Evolutionary conservation across 1,284 basidiomycete genomes (phyloP).

Genomic region (Puccinia horiana): DNA sequence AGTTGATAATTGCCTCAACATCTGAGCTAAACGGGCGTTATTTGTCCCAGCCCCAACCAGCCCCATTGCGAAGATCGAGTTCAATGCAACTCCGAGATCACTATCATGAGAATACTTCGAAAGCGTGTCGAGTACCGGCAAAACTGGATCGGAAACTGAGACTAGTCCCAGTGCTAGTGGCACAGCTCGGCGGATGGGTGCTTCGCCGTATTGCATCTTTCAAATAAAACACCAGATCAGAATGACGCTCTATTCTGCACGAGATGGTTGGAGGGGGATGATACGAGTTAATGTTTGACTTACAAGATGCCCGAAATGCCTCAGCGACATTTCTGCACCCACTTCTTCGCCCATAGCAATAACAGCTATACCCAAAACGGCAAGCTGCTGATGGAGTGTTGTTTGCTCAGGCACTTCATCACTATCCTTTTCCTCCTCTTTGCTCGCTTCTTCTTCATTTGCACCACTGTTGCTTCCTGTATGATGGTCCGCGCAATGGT

Average conservation of each 20-base stretch:
- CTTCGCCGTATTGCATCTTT: conserved; percentile 94
- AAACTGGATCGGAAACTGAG: conserved; percentile 90
- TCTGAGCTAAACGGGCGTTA: conserved; percentile 94
- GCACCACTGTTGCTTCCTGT: conserved; percentile 46
- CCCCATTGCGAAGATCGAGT: conserved; percentile 98
- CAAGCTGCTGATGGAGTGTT: conserved; percentile 88
- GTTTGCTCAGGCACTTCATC: conserved; percentile 66
- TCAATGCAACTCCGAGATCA: conserved; percentile 90
- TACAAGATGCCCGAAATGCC: conserved; percentile 85
- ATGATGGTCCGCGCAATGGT: conserved; percentile 84
- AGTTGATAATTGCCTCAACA: conserved; percentile 91
- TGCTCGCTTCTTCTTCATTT: conserved; percentile 50
- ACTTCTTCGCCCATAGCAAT: conserved; percentile 99
- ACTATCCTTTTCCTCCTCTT: conserved; percentile 60
- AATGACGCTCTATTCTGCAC: background rate
- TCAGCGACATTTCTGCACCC: conserved; percentile 91
- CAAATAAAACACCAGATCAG: background rate
- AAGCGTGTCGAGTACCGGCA: conserved; percentile 93
- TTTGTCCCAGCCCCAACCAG: conserved; percentile 97
- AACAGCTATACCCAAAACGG: conserved; percentile 88
- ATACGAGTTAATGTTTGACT: background rate
- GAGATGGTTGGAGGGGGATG: background rate
- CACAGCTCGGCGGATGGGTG: conserved; percentile 86
- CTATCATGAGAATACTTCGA: conserved; percentile 99
- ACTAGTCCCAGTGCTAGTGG: conserved; percentile 93